Evolutionary conservation across 2,329 filamentous ascomycete genomes (phyloP), one percentile per base, ranked within the genome.

Genomic region (Sarocladium oryzae): DNA sequence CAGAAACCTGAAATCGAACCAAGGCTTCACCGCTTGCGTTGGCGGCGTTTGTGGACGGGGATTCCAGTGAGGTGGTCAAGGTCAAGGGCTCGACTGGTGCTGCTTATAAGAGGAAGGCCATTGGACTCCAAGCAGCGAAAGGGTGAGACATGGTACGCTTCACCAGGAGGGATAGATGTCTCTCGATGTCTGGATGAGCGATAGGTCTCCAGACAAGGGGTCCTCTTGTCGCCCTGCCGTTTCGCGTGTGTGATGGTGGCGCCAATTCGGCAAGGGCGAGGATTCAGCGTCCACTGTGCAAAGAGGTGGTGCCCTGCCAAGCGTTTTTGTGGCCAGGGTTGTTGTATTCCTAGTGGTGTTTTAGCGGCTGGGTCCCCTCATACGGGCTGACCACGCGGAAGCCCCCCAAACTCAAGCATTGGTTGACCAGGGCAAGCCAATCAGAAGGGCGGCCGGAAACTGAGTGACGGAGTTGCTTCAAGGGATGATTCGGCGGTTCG

Each of bases 211-310:
- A 40, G 11, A 20, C 40, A 43, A 43, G 40, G 40, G 40, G 40
- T 43, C 21, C 21, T 40, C 21, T 15, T 43, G 40, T 43, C 40
- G 40, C 40, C 26, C 9, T 28, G 40, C 26, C 40, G 40, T 43
- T 43, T 43, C 40, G 40, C 40, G 40, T 43, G 40, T 9, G 40
- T 43, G 40, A 26, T 43, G 21, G 21, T 43, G 40, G 23, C 40
- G 40, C 23, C 40, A 20, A 40, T 40, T 28, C 21, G 40, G 7
- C 23, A 23, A 26, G 21, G n/a, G 3, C 21, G 40, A 43, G 40
- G n/a, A n/a, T n/a, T n/a, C n/a, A n/a, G n/a, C 6, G 18, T 21
- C 37, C 16, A 40, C 20, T 36, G n/a, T 36, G 33, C 15, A n/a
- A 36, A 36, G 7, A 36, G 33, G 33, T 36, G 33, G n/a, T n/a